phyloP scores from a whole-genome alignment of 1,284 basidiomycete genomes.

The Apiotrichum akiyoshidainum region DNA sequence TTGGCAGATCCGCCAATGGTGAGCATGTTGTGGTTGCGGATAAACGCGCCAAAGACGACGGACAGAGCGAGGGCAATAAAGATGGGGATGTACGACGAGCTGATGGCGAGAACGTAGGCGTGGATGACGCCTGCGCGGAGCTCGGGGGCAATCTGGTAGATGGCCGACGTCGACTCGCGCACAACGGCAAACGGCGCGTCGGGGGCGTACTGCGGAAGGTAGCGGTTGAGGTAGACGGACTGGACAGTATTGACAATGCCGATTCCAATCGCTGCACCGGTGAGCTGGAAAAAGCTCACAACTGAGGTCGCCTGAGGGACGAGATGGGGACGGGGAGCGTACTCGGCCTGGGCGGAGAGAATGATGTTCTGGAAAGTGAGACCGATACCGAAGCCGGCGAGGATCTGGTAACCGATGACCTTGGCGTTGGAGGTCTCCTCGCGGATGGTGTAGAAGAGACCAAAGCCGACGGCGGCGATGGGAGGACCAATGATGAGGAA shows the following conservation, averaged over 20 bases:
- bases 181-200: slow-evolving; percentile 42
- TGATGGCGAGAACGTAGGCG: slow-evolving; percentile 53
- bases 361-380: slow-evolving; percentile 46
- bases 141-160: slow-evolving; percentile 34
- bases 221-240: slow-evolving; percentile 39
- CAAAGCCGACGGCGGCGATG: slow-evolving; percentile 51
- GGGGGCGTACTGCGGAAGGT: slow-evolving; percentile 32
- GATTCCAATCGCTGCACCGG: slow-evolving; percentile 52
- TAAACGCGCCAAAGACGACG: slow-evolving; percentile 44
- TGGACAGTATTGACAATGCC: slow-evolving; percentile 52
- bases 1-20: slow-evolving; percentile 27
- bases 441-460: slow-evolving; percentile 53
- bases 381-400: slow-evolving; percentile 49
- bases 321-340: slow-evolving; percentile 34
- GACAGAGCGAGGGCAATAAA: slow-evolving; percentile 49
- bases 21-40: slow-evolving; percentile 51
- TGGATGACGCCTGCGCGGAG: slow-evolving; percentile 47
- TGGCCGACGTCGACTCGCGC: slow-evolving; percentile 36
- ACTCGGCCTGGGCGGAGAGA: slow-evolving; percentile 53
- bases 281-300: slow-evolving; percentile 51
- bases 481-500: slow-evolving; percentile 43
- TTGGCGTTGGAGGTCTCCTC: slow-evolving; percentile 40
- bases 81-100: slow-evolving; percentile 51
- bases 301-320: slow-evolving; percentile 46
- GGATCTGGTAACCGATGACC: slow-evolving; percentile 54